Conservation (phyloP, 495 filamentous ascomycete species). For the Podospora tetraspora region DNA sequence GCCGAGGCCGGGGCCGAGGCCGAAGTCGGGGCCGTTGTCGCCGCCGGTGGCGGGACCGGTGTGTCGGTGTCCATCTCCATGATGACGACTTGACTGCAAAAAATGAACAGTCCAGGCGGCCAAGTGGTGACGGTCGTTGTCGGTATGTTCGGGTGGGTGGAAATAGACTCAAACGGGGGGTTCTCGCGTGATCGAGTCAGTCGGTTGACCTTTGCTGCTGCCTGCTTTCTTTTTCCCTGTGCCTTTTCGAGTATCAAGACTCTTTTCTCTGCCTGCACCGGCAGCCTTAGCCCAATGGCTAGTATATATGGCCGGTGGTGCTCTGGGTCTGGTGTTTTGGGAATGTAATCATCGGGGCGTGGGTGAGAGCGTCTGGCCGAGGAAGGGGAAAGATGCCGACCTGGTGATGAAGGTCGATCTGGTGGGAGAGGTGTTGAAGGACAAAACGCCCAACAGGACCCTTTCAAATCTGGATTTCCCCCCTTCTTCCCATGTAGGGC, state of each 20-base stretch:
- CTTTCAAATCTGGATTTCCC: not conserved
- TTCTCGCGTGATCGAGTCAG: not conserved
- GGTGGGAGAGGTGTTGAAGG: not conserved
- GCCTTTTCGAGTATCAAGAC: not conserved
- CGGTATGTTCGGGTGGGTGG: not conserved
- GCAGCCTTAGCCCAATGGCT: not conserved
- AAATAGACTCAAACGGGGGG: not conserved
- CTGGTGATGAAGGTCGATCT: not conserved
- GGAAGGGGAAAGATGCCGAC: not conserved
- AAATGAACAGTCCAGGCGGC: not conserved
- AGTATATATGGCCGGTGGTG: not conserved
- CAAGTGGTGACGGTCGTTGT: not conserved
- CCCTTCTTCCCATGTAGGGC: not conserved
- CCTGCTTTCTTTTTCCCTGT: not conserved
- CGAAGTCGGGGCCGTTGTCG: constrained; percentile 5
- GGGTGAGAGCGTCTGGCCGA: not conserved
- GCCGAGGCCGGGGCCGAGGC: constrained; percentile 5
- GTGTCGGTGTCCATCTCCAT: constrained; percentile 19
- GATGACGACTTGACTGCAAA: not conserved
- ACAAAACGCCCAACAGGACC: not conserved
- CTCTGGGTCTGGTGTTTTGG: not conserved
- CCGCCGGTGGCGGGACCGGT: constrained; percentile 7
- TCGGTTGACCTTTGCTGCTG: not conserved
- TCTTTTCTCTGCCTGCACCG: not conserved
- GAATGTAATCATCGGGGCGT: not conserved